Percentiles rank a stretch among this genome's conserved stretches.
Conservation (phyloP, 257 asterid species). For the Haberlea rhodopensis region DNA sequence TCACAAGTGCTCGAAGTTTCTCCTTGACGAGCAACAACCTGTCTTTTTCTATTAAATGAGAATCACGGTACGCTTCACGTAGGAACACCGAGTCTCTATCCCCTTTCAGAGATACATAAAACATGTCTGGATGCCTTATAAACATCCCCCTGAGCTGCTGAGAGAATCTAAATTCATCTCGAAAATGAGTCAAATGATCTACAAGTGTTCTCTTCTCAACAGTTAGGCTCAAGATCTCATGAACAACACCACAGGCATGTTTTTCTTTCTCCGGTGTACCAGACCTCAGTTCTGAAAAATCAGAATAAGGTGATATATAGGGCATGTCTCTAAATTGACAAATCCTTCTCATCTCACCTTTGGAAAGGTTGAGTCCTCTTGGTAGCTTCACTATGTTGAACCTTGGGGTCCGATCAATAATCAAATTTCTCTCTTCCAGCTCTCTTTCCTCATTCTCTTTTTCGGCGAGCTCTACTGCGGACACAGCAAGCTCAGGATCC, state of each 20-base stretch:
- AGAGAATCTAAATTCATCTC: slow-evolving; percentile 93
- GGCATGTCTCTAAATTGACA: slow-evolving; percentile 76
- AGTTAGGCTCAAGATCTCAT: slow-evolving; percentile 92
- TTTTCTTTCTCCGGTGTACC: slow-evolving; percentile 81
- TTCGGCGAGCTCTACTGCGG: slow-evolving; percentile 94
- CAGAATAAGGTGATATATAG: slow-evolving; percentile 81
- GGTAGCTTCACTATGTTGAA: slow-evolving; percentile 83
- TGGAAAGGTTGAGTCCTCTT: slow-evolving; percentile 77
- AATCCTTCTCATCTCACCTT: slow-evolving; percentile 91
- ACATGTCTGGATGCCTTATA: slow-evolving; percentile 98
- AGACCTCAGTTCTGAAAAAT: slow-evolving; percentile 63
- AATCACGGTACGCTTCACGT: slow-evolving; percentile 88
- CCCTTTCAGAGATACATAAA: slow-evolving; percentile 86
- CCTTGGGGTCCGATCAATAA: slow-evolving; percentile 69
- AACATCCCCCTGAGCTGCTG: slow-evolving; percentile 97
- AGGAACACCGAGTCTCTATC: slow-evolving; percentile 95
- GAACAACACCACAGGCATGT: slow-evolving; percentile 85
- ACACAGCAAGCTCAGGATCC: slow-evolving; percentile 91
- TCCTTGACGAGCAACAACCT: slow-evolving; percentile 88
- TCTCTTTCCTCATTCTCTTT: slow-evolving; percentile 69
- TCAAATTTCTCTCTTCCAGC: slow-evolving; percentile 67
- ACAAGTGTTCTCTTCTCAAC: slow-evolving; percentile 93
- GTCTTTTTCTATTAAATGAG: slow-evolving; percentile 79
- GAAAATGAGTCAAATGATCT: slow-evolving; percentile 88
- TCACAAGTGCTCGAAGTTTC: slow-evolving; percentile 84